These are phyloP conservation scores for Sungouiella thailandica DNA, from an alignment of 805 yeast species.

Conservation along the genomic window DNA sequence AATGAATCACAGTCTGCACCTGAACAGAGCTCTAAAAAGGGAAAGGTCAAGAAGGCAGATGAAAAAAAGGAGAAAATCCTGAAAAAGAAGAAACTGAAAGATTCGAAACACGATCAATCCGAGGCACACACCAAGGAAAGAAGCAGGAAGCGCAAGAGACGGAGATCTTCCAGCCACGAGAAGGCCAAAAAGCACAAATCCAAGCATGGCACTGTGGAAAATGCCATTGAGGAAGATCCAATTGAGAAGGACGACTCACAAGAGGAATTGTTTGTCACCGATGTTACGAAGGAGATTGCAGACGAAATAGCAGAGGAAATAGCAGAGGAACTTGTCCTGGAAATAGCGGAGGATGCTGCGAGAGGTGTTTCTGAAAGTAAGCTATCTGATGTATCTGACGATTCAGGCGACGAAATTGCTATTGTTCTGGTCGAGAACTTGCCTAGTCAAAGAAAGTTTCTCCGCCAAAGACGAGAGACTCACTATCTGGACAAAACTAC, in stretches of 20 bases:
- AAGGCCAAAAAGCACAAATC: no score
- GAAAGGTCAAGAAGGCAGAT: background rate
- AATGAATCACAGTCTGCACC: no score
- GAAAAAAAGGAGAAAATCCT: background rate
- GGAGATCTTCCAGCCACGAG: no score
- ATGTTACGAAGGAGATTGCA: background rate
- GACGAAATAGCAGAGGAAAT: background rate
- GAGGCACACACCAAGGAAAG: background rate
- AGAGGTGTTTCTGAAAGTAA: no score
- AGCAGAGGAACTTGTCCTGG: background rate
- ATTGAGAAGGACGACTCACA: no score
- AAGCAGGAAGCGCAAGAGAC: background rate
- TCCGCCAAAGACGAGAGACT: slow-evolving; percentile 2
- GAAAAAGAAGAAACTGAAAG: background rate
- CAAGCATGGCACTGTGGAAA: no score
- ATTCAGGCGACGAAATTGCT: slow-evolving; percentile 3
- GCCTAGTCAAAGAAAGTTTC: slow-evolving; percentile 2
- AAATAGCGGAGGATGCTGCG: no score
- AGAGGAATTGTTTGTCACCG: no score
- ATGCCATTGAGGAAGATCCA: no score
- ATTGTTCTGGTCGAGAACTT: slow-evolving; percentile 4
- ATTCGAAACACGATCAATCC: background rate
- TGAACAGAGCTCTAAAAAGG: no score
- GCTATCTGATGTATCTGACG: no score
- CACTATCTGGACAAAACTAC: no score